These are phyloP conservation scores for Alternaria arborescens DNA, from an alignment of 2,329 filamentous ascomycete genomes.

Conservation along the genomic window DNA sequence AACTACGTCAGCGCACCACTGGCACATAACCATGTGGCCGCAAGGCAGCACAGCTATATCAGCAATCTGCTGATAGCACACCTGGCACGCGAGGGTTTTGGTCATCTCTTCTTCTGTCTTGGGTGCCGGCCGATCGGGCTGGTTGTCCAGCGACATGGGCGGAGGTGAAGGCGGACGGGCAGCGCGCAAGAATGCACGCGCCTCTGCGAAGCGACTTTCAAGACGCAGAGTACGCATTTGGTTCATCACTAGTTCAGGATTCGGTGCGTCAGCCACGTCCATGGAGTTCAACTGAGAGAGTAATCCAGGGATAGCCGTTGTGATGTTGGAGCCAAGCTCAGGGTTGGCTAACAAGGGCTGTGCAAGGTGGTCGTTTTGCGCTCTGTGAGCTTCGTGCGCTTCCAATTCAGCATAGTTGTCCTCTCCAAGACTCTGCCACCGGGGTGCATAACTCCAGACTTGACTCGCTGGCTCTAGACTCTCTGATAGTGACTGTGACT, in stretches of 20 bases:
- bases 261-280: background rate
- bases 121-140: conserved; percentile 57
- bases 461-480: conserved; percentile 26
- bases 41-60: conserved; percentile 63
- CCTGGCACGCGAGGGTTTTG: conserved; percentile 60
- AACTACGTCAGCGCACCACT: conserved; percentile 63
- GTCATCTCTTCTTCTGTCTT: conserved; percentile 60
- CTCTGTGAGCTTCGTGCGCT: background rate
- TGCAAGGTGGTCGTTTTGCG: background rate
- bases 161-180: conserved; percentile 24
- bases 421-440: background rate
- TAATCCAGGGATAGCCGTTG: background rate
- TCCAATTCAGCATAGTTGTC: background rate
- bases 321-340: background rate
- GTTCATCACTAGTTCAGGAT: background rate
- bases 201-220: background rate
- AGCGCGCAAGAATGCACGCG: conserved; percentile 14
- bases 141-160: conserved; percentile 54
- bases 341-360: background rate
- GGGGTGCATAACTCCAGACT: conserved; percentile 34
- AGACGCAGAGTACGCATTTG: conserved; percentile 1
- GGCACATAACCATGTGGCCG: conserved; percentile 64
- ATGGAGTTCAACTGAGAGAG: background rate
- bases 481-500: conserved; percentile 28
- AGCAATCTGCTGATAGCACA: conserved; percentile 62